Base-by-base conservation (phyloP, 805 yeast genomes). In the Saccharomyces kudriavzevii region DNA sequence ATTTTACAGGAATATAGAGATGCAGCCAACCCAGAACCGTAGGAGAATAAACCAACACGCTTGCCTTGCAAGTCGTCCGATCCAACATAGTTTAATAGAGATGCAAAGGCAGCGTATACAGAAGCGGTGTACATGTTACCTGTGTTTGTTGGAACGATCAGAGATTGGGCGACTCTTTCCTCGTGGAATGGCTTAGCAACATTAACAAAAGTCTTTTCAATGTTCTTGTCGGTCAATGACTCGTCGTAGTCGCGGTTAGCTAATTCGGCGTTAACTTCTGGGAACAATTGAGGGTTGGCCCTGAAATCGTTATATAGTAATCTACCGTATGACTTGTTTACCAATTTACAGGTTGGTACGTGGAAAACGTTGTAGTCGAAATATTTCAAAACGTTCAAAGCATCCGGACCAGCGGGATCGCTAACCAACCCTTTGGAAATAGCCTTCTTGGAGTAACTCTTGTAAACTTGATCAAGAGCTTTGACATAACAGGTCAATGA, bases 121-220 rank as follows among this genome's bases (percentile, higher is more conserved):
- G 97, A 88, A 59, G 91, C 98, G 47, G 98, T 89, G 81, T 94
- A 94, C 88, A 91, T 87, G 80, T 94, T 94, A 75, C 99, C 99
- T 58, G 96, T 89, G 75, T 92, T 92, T 58, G 98, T 92, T 68
- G 98, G 92, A 47, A 90, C 89, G 62, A 75, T 77, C 71, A 94
- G 77, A 20, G 96, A 83, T 35, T 96, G 94, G 50, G 77, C 76
- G 54, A 94, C 89, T 71, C 89, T 82, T 66, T 77, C 80, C 58
- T 81, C 80, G 57, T 82, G 76, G 58, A 76, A 73, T 56, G 80
- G 83, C 78, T 90, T 89, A 30, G 96, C 82, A 58, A 85, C 75
- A 28, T 82, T 82, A 62, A 91, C 80, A 73, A 92, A 91, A 20
- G 85, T 77, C 78, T 92, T 94, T 74, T 92, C 98, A 61, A 90